Evolutionary conservation across 1,284 basidiomycete genomes (phyloP).

Genomic region (Malassezia slooffiae): DNA sequence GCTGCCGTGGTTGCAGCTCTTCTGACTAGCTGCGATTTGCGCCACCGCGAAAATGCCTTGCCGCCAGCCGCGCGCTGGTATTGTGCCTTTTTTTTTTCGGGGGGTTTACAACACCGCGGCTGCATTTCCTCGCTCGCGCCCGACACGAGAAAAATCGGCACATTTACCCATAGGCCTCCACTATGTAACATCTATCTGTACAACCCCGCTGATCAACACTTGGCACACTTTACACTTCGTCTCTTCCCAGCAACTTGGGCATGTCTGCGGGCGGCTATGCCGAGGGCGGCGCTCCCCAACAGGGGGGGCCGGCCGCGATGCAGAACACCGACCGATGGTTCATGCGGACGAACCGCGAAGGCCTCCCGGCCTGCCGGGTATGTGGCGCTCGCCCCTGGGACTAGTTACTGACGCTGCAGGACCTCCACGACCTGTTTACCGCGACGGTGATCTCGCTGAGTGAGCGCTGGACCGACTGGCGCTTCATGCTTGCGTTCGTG

Average conservation of each 20-base stretch:
- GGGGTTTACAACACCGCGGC: too few species aligned
- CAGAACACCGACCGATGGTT: conserved; percentile 14
- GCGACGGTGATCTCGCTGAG: conserved; percentile 82
- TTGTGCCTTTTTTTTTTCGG: not conserved
- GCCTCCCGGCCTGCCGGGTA: conserved; percentile 15
- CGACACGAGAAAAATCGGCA: too few species aligned
- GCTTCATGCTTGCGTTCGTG: conserved; percentile 66
- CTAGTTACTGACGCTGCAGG: too few species aligned
- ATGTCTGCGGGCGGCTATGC: not conserved
- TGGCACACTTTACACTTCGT: too few species aligned
- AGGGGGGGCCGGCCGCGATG: conserved; percentile 6
- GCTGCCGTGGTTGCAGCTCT: conserved; percentile 35
- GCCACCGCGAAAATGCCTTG: not conserved
- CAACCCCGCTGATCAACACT: too few species aligned
- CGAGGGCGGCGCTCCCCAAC: not conserved
- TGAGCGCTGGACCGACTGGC: conserved; percentile 16
- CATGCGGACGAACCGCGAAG: conserved; percentile 12
- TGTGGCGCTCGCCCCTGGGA: too few species aligned
- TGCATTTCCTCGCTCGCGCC: too few species aligned
- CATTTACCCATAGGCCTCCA: too few species aligned
- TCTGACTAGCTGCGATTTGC: conserved; percentile 28
- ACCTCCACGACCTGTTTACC: conserved; percentile 94
- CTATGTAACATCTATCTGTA: too few species aligned
- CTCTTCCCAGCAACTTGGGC: too few species aligned
- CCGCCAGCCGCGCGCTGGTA: not conserved